Percentiles rank a stretch among this genome's conserved stretches.
Conservation (phyloP, 371 early-diverging fungal species). For the Mortierella sp. region DNA sequence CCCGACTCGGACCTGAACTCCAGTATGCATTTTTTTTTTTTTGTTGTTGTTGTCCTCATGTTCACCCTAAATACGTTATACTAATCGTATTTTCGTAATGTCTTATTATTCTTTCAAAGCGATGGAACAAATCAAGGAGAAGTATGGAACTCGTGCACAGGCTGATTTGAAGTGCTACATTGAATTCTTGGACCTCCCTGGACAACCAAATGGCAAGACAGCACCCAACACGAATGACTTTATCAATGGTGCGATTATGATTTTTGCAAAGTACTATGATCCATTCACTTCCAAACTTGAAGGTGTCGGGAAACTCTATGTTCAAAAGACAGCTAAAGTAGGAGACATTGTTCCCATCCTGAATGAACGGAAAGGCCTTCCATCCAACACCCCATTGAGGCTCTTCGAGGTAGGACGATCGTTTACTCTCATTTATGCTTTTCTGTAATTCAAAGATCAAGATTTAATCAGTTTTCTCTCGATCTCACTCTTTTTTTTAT, state of each 20-base stretch:
- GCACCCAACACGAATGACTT: constrained; percentile 46
- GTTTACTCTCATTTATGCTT: neutral
- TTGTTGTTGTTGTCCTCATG: neutral
- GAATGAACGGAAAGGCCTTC: constrained; percentile 65
- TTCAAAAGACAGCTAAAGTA: constrained; percentile 69
- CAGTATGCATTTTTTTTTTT: constrained; percentile 57
- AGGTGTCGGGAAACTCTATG: constrained; percentile 75
- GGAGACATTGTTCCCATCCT: constrained; percentile 74
- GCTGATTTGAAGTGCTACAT: constrained; percentile 71
- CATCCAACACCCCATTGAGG: constrained; percentile 67
- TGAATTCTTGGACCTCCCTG: constrained; percentile 57
- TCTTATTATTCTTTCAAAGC: constrained; percentile 29
- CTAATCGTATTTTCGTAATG: constrained; percentile 12
- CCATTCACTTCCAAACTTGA: constrained; percentile 69
- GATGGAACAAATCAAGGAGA: constrained; percentile 62
- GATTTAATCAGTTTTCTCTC: neutral
- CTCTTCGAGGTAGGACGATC: constrained; percentile 73
- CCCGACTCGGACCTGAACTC: constrained; percentile 54
- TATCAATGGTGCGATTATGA: constrained; percentile 61
- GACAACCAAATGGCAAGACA: constrained; percentile 26
- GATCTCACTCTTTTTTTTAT: neutral
- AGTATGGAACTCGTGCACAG: constrained; percentile 58
- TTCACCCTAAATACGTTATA: neutral
- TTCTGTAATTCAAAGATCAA: neutral
- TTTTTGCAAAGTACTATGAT: constrained; percentile 92